These are phyloP conservation scores for Verticillium dahliae DNA, from an alignment of 2,329 filamentous ascomycete genomes.

Conservation along the genomic window DNA sequence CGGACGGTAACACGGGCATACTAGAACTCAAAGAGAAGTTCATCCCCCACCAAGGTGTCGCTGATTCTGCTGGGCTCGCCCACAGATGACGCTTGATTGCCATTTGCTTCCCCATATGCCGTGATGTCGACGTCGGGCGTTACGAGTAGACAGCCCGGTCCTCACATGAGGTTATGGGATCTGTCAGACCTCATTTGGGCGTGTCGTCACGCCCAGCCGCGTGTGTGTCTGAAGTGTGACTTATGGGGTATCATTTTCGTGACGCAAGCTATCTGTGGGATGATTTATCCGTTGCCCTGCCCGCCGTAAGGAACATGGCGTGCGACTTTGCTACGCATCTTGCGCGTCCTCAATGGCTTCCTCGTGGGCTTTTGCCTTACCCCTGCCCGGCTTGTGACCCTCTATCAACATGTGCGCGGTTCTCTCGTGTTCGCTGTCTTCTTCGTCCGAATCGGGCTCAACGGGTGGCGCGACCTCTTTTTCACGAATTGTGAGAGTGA, in stretches of 20 bases:
- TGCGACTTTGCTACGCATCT: not conserved
- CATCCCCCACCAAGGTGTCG: constrained; percentile 75
- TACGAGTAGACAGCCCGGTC: too few species aligned
- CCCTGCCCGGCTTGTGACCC: constrained; percentile 34
- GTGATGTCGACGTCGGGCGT: not conserved
- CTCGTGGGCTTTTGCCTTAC: constrained; percentile 1
- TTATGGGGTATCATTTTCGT: not conserved
- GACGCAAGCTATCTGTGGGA: not conserved
- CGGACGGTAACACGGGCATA: constrained; percentile 50
- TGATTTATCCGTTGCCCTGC: constrained; percentile 3
- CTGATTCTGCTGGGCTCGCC: constrained; percentile 58
- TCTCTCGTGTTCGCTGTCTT: constrained; percentile 17
- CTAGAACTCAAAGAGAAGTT: constrained; percentile 56
- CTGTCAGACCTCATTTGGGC: not conserved
- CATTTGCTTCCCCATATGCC: constrained; percentile 42
- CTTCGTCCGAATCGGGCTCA: constrained; percentile 9
- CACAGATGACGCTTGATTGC: constrained; percentile 88
- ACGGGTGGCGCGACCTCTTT: constrained; percentile 33
- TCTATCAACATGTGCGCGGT: constrained; percentile 41
- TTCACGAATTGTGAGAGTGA: constrained; percentile 46
- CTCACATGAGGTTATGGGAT: too few species aligned
- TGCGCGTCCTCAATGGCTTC: not conserved
- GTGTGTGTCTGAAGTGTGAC: not conserved
- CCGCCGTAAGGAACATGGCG: not conserved
- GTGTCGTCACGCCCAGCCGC: not conserved